phyloP scores from a whole-genome alignment of 2,329 filamentous ascomycete genomes.

The Monosporascus cannonballus region DNA sequence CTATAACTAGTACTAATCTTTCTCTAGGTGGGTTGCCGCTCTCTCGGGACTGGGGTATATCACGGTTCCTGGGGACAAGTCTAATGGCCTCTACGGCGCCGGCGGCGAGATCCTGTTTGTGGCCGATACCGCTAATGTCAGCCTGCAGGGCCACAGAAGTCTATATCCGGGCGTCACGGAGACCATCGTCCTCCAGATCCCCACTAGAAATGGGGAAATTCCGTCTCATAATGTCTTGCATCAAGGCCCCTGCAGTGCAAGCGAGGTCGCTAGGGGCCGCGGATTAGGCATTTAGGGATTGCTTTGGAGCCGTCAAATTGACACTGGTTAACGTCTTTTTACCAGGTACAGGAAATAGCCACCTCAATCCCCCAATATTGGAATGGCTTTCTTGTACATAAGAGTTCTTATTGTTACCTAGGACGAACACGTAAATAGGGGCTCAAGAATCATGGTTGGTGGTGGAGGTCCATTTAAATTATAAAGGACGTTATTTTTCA shows the following conservation, averaged over 20 bases:
- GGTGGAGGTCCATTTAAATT: too few species aligned
- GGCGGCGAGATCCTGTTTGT: slow-evolving; percentile 37
- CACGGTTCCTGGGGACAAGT: slow-evolving; percentile 30
- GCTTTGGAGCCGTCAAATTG: too few species aligned
- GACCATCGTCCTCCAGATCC: slow-evolving; percentile 5
- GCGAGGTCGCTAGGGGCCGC: slow-evolving; percentile 12
- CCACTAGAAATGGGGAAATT: slow-evolving; percentile 2
- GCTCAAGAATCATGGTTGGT: too few species aligned
- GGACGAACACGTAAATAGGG: too few species aligned
- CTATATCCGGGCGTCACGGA: slow-evolving; percentile 5
- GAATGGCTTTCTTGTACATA: too few species aligned
- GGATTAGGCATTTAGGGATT: neutral
- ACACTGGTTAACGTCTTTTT: too few species aligned
- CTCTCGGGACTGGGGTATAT: slow-evolving; percentile 34
- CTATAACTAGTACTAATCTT: neutral
- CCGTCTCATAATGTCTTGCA: slow-evolving; percentile 27
- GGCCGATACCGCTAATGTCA: slow-evolving; percentile 10
- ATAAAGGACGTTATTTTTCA: too few species aligned
- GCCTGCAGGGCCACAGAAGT: slow-evolving; percentile 4
- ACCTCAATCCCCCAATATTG: too few species aligned
- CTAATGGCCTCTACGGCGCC: slow-evolving; percentile 26
- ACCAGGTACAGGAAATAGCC: too few species aligned
- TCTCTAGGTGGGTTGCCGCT: slow-evolving; percentile 28
- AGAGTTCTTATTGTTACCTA: too few species aligned
- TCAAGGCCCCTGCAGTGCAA: slow-evolving; percentile 29